Conservation (phyloP, 805 yeast species). For the Candida silvicultrix region DNA sequence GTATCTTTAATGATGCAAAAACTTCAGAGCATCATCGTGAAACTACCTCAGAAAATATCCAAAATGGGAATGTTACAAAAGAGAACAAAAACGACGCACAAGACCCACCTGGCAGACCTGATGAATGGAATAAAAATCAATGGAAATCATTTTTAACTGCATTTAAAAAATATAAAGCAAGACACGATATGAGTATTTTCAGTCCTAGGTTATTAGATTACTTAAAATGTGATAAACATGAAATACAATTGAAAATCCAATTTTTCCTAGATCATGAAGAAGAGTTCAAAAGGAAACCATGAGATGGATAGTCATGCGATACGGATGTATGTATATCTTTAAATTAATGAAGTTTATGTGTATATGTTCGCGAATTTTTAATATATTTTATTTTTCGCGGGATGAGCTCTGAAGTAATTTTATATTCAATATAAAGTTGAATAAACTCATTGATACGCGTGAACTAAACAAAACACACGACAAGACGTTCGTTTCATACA, state of each 20-base stretch:
- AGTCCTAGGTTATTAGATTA: conserved; percentile 5
- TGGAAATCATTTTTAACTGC: conserved; percentile 14
- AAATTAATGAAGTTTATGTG: neutral
- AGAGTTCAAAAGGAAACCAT: neutral
- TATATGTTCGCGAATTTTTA: neutral
- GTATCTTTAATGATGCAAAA: neutral
- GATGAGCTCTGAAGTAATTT: no score
- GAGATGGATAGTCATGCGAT: no score
- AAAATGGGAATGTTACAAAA: no score
- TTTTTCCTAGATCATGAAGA: conserved; percentile 10
- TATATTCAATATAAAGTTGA: no score
- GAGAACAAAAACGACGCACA: neutral
- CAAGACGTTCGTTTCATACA: no score
- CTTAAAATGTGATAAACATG: conserved; percentile 15
- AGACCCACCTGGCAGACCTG: conserved; percentile 1
- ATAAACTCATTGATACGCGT: no score
- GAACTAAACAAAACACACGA: no score
- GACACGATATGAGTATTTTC: conserved; percentile 10
- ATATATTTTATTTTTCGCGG: no score
- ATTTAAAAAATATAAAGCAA: conserved; percentile 4
- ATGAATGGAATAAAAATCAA: conserved; percentile 10
- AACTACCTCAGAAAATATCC: no score
- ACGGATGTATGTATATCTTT: no score
- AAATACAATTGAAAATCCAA: conserved; percentile 13
- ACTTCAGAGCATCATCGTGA: no score